These are phyloP conservation scores for Martiniozyma asiatica DNA, from an alignment of 1,139 yeast species.

Conservation along the genomic window DNA sequence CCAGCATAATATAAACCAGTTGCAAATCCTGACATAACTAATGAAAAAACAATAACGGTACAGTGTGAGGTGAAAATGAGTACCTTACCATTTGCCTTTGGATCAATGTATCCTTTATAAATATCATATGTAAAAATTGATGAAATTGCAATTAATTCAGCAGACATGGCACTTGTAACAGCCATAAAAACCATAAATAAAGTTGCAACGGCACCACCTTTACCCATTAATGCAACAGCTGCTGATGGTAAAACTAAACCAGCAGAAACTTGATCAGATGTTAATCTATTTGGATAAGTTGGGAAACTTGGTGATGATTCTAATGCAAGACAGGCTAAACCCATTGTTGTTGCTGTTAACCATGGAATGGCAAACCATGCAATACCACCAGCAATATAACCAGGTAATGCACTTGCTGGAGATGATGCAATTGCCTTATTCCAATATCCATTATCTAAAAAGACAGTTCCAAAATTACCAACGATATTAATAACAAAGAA, in stretches of 20 bases:
- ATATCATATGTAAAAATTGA: constrained; percentile 35
- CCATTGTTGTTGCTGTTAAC: constrained; percentile 32
- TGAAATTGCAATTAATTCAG: constrained; percentile 37
- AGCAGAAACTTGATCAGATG: constrained; percentile 21
- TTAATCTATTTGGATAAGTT: constrained; percentile 18
- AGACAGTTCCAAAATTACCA: constrained; percentile 12
- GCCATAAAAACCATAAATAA: constrained; percentile 37
- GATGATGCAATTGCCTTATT: constrained; percentile 30
- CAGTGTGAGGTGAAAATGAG: constrained; percentile 30
- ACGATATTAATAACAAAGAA: constrained; percentile 20
- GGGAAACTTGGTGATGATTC: constrained; percentile 27
- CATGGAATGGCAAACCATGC: constrained; percentile 35
- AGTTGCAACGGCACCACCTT: constrained; percentile 31
- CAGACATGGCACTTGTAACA: constrained; percentile 37
- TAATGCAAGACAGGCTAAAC: constrained; percentile 23
- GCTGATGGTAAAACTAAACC: constrained; percentile 35
- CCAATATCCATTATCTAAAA: constrained; percentile 21
- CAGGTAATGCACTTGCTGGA: constrained; percentile 22
- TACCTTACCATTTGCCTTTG: constrained; percentile 30
- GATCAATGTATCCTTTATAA: constrained; percentile 33
- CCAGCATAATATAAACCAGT: constrained; percentile 29
- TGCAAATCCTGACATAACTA: constrained; percentile 29
- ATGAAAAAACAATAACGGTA: constrained; percentile 27
- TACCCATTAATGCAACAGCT: constrained; percentile 32
- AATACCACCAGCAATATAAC: constrained; percentile 33